phyloP scores from a whole-genome alignment of 768 basidiomycete genomes.

The Rhizopogon vinicolor region DNA sequence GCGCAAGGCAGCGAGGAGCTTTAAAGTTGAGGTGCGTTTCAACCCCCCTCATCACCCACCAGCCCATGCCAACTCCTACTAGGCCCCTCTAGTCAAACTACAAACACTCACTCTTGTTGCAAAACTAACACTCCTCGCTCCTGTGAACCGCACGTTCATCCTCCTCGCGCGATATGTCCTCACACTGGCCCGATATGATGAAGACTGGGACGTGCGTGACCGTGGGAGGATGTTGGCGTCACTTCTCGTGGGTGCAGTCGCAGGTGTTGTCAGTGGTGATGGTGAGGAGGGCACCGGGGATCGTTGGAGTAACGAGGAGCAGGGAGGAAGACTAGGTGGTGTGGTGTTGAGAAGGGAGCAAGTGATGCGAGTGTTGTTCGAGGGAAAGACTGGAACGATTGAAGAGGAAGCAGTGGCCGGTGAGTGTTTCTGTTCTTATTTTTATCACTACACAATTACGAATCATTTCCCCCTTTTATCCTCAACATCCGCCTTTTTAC shows the following conservation, averaged over 20 bases:
- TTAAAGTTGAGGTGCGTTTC: constrained; percentile 60
- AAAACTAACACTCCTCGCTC: constrained; percentile 72
- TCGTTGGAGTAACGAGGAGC: neutral
- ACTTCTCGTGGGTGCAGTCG: constrained; percentile 54
- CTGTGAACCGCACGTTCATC: constrained; percentile 42
- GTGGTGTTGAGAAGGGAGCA: constrained; percentile 83
- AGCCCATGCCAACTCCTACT: neutral
- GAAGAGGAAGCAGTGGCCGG: constrained; percentile 34
- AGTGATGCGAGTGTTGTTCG: constrained; percentile 72
- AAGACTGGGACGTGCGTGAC: constrained; percentile 87
- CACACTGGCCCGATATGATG: constrained; percentile 82
- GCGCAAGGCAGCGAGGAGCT: constrained; percentile 71
- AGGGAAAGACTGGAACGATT: constrained; percentile 55
- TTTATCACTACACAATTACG: neutral
- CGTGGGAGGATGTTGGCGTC: constrained; percentile 75
- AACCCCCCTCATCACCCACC: neutral
- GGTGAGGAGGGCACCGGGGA: constrained; percentile 34
- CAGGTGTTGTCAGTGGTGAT: constrained; percentile 31
- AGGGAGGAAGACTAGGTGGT: constrained; percentile 33
- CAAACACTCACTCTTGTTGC: constrained; percentile 84
- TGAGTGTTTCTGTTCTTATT: constrained; percentile 18
- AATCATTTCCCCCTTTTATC: neutral
- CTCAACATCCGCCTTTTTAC: constrained; percentile 1
- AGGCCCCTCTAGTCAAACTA: constrained; percentile 70
- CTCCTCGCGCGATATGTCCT: constrained; percentile 72